Evolutionary conservation across 352 stramenopile genomes (phyloP).

Genomic region (Aphanomyces astaci): DNA sequence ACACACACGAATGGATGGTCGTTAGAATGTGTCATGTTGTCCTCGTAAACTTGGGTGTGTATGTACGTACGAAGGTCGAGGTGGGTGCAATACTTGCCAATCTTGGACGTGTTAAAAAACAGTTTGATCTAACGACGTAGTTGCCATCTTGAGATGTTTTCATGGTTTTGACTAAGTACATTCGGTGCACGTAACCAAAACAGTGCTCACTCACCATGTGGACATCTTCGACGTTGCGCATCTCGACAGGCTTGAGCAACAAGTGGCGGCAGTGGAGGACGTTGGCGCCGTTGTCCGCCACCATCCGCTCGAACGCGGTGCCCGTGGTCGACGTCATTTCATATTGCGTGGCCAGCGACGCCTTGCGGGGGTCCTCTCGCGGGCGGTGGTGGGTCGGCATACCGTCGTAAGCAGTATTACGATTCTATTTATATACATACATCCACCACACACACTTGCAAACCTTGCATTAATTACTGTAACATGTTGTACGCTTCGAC

Average conservation of each 20-base stretch:
- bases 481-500: no score
- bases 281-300: conserved; percentile 38
- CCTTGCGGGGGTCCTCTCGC: conserved; percentile 6
- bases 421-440: background rate
- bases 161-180: no score
- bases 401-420: background rate
- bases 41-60: no score
- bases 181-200: no score
- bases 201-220: conserved; percentile 34
- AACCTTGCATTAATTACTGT: no score
- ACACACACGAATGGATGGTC: no score
- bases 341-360: conserved; percentile 42
- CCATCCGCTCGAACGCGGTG: conserved; percentile 35
- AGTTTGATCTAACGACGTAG: conserved; percentile 52
- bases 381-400: background rate
- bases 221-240: conserved; percentile 63
- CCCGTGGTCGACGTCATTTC: conserved; percentile 33
- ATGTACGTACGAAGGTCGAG: conserved; percentile 55
- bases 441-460: background rate
- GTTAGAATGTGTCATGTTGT: no score
- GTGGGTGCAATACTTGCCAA: conserved; percentile 76
- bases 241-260: conserved; percentile 41
- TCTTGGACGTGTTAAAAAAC: conserved; percentile 55
- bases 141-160: background rate
- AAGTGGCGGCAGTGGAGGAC: conserved; percentile 46